Percentiles rank a stretch among this genome's conserved stretches.
Conservation (phyloP, 331 rosid genomes). For the Ulmus americana region DNA sequence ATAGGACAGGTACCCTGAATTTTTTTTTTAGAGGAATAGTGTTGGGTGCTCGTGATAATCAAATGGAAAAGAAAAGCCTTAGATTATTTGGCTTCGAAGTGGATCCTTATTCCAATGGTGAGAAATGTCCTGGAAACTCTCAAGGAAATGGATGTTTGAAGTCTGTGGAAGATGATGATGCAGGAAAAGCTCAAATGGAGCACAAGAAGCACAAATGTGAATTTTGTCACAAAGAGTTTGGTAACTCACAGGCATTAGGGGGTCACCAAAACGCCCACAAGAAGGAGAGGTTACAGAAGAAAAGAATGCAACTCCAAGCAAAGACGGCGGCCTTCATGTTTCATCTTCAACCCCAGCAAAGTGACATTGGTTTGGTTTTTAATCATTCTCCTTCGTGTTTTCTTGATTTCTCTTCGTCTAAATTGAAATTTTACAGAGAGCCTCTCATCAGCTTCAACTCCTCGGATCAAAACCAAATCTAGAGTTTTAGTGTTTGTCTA, state of each 20-base stretch:
- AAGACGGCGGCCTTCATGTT: background rate
- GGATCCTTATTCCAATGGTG: background rate
- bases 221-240: background rate
- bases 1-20: too few relatives aligned
- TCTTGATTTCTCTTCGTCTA: background rate
- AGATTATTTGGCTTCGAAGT: background rate
- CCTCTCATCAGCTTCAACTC: background rate
- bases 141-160: background rate
- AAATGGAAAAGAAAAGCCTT: background rate
- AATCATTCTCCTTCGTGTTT: background rate
- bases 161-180: background rate
- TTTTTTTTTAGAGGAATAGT: too few relatives aligned
- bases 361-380: background rate
- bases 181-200: background rate
- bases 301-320: background rate
- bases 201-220: constrained; percentile 3
- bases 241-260: constrained; percentile 1
- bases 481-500: background rate
- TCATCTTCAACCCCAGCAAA: background rate
- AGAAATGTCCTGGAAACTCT: background rate
- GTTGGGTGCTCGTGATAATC: background rate
- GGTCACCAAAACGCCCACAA: background rate
- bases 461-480: background rate
- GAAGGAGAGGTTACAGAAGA: background rate
- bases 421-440: background rate